Conservation (phyloP, 2,329 filamentous ascomycete species). For the Leptographium wingfieldii region DNA sequence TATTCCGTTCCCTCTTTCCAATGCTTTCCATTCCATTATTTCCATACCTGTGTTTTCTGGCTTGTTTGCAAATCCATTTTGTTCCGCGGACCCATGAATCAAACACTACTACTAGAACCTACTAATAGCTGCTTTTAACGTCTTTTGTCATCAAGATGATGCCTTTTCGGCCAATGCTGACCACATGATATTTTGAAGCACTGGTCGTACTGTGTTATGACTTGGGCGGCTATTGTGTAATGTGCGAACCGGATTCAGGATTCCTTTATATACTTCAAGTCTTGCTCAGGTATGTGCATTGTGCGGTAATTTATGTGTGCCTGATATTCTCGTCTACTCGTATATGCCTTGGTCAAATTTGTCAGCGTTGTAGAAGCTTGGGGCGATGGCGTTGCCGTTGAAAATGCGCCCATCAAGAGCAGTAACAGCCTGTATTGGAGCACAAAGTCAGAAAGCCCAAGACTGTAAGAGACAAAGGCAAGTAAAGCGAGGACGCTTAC, state of each 20-base stretch:
- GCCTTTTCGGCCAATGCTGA: background rate
- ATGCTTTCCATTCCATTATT: background rate
- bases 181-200: background rate
- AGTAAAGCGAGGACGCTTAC: slow-evolving; percentile 36
- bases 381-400: slow-evolving; percentile 73
- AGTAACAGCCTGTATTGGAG: slow-evolving; percentile 60
- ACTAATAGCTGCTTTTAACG: slow-evolving; percentile 10
- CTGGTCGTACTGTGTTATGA: background rate
- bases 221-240: background rate
- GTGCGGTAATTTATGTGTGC: too few species aligned
- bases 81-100: background rate
- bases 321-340: background rate
- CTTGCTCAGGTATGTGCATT: too few species aligned
- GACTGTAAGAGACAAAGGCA: background rate
- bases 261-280: too few species aligned
- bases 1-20: background rate
- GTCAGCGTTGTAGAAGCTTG: slow-evolving; percentile 69
- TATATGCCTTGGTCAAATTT: slow-evolving; percentile 58
- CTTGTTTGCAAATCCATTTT: background rate
- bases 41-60: background rate
- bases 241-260: too few species aligned
- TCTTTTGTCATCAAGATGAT: background rate
- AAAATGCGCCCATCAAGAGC: slow-evolving; percentile 80
- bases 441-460: background rate
- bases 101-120: slow-evolving; percentile 4